A percentile compares a stretch with the other conserved stretches of the same genome.
phyloP scores from a whole-genome alignment of 345 rosid species.

The Citrus trifoliata region DNA sequence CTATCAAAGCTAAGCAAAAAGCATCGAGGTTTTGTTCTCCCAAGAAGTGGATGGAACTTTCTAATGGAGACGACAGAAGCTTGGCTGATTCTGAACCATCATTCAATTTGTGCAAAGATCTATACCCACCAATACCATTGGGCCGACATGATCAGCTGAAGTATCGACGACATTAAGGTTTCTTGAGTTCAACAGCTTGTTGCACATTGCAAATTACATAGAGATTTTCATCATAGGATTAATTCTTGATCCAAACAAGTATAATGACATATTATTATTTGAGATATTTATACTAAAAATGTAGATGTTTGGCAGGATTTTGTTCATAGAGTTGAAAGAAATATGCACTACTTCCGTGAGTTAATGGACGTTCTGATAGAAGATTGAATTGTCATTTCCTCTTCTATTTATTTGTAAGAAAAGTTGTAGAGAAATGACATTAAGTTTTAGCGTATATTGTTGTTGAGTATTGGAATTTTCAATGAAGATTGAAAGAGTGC shows the following conservation, averaged over 20 bases:
- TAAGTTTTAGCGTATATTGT: neutral
- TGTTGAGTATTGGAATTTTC: neutral
- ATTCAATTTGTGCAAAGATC: constrained; percentile 41
- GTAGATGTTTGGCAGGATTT: neutral
- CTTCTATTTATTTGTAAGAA: neutral
- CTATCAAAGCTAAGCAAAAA: constrained; percentile 74
- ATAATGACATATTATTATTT: neutral
- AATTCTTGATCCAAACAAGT: neutral
- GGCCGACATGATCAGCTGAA: constrained; percentile 22
- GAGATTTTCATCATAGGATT: neutral
- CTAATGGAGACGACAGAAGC: constrained; percentile 48
- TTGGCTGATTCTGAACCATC: constrained; percentile 44
- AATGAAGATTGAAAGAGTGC: neutral
- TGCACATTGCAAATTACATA: constrained; percentile 5
- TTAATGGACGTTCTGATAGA: neutral
- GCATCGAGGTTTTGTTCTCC: constrained; percentile 35
- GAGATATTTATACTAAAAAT: neutral
- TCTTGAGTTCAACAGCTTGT: constrained; percentile 23
- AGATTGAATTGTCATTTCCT: neutral
- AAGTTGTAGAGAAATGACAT: neutral
- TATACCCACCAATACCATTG: constrained; percentile 48
- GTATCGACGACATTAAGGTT: constrained; percentile 4
- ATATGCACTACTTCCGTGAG: neutral
- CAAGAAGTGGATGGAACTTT: constrained; percentile 41
- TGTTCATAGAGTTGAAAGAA: neutral